Conservation (phyloP, 768 basidiomycete genomes). For the Suillus fuscotomentosus region DNA sequence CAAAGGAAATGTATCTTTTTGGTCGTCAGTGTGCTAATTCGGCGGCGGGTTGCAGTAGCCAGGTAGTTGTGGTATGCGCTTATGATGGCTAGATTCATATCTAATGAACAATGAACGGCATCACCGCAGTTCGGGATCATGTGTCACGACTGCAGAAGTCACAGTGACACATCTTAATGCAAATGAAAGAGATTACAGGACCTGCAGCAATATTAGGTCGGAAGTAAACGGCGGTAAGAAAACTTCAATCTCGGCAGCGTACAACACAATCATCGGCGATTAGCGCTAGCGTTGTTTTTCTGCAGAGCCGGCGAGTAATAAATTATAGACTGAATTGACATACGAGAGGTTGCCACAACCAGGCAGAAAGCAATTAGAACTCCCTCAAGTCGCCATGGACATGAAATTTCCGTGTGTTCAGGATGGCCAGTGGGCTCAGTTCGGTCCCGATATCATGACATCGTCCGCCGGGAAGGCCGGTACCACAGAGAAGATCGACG, state of each 20-base stretch:
- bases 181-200: neutral
- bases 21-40: neutral
- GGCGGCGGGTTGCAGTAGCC: neutral
- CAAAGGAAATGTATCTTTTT: neutral
- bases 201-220: neutral
- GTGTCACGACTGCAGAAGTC: neutral
- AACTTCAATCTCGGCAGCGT: neutral
- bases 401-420: neutral
- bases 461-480: neutral
- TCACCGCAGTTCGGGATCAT: neutral
- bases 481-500: neutral
- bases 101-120: neutral
- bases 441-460: neutral
- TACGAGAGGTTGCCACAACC: neutral
- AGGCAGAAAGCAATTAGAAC: neutral
- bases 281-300: neutral
- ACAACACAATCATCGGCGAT: neutral
- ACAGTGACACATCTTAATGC: neutral
- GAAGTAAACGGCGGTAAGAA: neutral
- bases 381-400: neutral
- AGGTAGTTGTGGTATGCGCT: neutral
- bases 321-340: neutral
- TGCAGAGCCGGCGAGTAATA: neutral
- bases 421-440: neutral
- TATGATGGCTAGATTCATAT: neutral